phyloP scores from a whole-genome alignment of 208 protist species.

The Leishmania guyanensis region DNA sequence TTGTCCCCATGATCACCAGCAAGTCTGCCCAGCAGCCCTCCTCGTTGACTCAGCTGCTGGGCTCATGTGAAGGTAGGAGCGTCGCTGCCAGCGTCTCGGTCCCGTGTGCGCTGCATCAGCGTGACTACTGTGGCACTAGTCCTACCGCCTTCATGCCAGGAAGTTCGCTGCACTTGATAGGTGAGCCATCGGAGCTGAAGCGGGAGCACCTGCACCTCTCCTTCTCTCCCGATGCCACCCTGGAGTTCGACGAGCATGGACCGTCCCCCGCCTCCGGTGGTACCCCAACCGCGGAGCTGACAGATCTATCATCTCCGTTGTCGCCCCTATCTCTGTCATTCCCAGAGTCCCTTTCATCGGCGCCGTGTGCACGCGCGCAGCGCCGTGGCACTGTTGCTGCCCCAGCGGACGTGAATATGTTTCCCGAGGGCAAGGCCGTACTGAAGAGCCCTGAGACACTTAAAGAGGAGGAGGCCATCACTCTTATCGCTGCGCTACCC shows the following conservation, averaged over 20 bases:
- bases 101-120: background rate
- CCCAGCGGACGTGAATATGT: background rate
- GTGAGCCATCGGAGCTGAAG: background rate
- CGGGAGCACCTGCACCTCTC: background rate
- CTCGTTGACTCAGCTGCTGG: background rate
- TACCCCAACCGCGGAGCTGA: background rate
- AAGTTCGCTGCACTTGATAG: background rate
- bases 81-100: background rate
- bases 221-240: background rate
- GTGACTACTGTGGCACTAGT: background rate
- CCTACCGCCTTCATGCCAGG: background rate
- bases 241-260: background rate
- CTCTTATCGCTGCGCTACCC: no score
- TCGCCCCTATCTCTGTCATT: background rate
- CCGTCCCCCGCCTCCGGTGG: background rate
- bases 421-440: background rate
- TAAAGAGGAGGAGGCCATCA: background rate
- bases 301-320: background rate
- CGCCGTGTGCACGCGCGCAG: background rate
- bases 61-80: background rate
- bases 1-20: background rate
- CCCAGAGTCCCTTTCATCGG: background rate
- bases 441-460: background rate
- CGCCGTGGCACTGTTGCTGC: conserved; percentile 2
- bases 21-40: conserved; percentile 6